Conservation (phyloP, 495 filamentous ascomycete species). For the Neurospora sp. region DNA sequence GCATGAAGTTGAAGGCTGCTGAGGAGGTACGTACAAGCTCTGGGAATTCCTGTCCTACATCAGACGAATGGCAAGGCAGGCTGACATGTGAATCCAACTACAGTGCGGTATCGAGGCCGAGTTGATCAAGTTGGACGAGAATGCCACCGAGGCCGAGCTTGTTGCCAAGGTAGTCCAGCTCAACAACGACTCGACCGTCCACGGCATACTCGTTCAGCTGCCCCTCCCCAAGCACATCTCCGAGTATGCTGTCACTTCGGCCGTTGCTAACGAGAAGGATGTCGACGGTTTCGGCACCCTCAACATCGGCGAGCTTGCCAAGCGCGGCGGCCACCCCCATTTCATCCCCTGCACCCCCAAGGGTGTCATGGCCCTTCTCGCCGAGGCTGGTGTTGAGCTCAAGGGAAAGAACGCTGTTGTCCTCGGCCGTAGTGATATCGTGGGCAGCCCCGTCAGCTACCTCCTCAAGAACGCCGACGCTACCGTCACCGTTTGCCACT, state of each 20-base stretch:
- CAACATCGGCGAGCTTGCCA: slow-evolving; percentile 94
- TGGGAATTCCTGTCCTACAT: not conserved
- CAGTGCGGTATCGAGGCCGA: slow-evolving; percentile 85
- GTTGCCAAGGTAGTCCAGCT: slow-evolving; percentile 67
- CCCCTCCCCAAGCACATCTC: slow-evolving; percentile 82
- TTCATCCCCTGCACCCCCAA: slow-evolving; percentile 95
- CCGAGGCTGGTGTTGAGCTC: slow-evolving; percentile 73
- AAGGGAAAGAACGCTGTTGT: slow-evolving; percentile 91
- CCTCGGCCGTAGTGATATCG: slow-evolving; percentile 89
- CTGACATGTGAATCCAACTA: not conserved
- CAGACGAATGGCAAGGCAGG: not conserved
- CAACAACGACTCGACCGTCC: slow-evolving; percentile 80
- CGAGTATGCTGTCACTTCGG: slow-evolving; percentile 80
- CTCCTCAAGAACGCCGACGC: slow-evolving; percentile 90
- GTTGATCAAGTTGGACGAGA: slow-evolving; percentile 69
- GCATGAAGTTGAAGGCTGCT: slow-evolving; percentile 98
- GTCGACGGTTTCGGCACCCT: slow-evolving; percentile 91
- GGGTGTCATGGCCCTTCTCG: slow-evolving; percentile 86
- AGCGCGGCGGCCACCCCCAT: slow-evolving; percentile 76
- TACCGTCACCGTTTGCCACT: slow-evolving; percentile 94
- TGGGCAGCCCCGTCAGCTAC: slow-evolving; percentile 92
- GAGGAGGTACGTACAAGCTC: slow-evolving; percentile 56
- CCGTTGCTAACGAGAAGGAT: slow-evolving; percentile 88
- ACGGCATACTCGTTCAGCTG: slow-evolving; percentile 90
- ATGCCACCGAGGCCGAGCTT: slow-evolving; percentile 75